Conservation (phyloP, 306 rosid genomes). For the Cicer chorassanicum region DNA sequence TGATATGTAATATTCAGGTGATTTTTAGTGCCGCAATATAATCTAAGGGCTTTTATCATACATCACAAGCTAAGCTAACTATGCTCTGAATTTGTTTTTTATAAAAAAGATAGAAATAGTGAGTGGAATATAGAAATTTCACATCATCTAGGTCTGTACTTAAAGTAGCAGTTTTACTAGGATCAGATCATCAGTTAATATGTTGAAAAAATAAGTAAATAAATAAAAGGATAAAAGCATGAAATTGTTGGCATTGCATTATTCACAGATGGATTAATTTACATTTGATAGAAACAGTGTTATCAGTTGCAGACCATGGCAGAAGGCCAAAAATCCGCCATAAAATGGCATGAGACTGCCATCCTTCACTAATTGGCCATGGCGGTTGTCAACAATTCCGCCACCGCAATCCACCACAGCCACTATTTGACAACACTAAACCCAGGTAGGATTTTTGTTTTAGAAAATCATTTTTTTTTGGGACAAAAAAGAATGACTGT, state of each 20-base stretch:
- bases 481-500: neutral
- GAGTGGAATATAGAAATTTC: neutral
- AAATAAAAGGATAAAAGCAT: neutral
- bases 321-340: neutral
- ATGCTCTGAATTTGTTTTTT: neutral
- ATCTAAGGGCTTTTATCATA: neutral
- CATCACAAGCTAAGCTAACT: slow-evolving; percentile 25
- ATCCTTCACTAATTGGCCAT: neutral
- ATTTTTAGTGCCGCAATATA: neutral
- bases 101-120: neutral
- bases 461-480: neutral
- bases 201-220: neutral
- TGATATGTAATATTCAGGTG: neutral
- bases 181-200: slow-evolving; percentile 4
- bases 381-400: neutral
- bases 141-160: slow-evolving; percentile 17
- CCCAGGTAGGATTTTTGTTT: neutral
- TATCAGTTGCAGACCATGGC: neutral
- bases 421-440: neutral
- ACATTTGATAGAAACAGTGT: neutral
- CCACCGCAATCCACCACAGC: neutral
- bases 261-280: neutral
- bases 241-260: neutral
- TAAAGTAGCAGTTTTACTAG: neutral
- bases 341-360: neutral